Conservation (phyloP, 139 green algal genomes). For the Mychonastes homosphaera region DNA sequence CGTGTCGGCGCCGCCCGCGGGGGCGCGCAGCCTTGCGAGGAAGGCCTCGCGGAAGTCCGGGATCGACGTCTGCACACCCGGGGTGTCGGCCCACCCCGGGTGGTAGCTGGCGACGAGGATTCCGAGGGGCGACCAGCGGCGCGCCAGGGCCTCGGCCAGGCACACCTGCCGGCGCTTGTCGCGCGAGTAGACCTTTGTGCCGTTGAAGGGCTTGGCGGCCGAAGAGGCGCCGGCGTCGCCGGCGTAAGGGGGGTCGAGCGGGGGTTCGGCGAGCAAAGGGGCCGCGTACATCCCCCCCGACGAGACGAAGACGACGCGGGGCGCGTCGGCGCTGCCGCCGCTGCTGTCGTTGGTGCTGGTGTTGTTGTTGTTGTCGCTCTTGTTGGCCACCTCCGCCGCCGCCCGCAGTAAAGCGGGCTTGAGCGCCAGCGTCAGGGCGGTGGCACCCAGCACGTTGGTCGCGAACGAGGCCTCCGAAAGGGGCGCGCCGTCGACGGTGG, state of each 20-base stretch:
- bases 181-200: constrained; percentile 31
- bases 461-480: constrained; percentile 46
- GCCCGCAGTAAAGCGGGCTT: too few relatives aligned
- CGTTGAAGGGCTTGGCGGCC: constrained; percentile 36
- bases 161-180: constrained; percentile 54
- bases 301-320: constrained; percentile 46
- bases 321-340: too few relatives aligned
- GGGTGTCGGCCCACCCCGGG: constrained; percentile 49
- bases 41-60: constrained; percentile 47
- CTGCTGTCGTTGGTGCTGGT: too few relatives aligned
- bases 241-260: not conserved
- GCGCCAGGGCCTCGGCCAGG: not conserved
- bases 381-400: constrained; percentile 22
- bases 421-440: constrained; percentile 43
- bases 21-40: constrained; percentile 31
- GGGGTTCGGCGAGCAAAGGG: not conserved
- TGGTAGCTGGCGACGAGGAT: constrained; percentile 9
- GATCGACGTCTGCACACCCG: constrained; percentile 49
- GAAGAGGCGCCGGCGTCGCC: too few relatives aligned
- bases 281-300: constrained; percentile 45
- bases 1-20: constrained; percentile 47
- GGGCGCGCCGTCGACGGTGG: not conserved
- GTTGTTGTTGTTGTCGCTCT: too few relatives aligned
- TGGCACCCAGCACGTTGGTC: constrained; percentile 48
- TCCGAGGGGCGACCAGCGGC: constrained; percentile 1